Base-by-base conservation (phyloP, 257 asterid genomes). In the Solanum chiquidenum region DNA sequence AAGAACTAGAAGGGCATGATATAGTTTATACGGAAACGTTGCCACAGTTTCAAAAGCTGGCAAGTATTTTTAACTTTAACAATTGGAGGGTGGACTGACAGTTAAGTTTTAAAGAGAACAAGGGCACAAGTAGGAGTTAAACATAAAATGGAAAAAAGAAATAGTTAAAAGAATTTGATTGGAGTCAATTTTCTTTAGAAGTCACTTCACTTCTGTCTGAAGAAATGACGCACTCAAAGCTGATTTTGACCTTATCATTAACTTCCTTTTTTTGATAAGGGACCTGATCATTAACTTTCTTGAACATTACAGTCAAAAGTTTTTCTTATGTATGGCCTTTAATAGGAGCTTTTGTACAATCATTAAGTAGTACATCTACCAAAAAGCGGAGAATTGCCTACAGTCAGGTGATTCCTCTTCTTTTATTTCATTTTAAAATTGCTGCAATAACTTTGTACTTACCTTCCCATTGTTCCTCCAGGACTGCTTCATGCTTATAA, bases 381-480 rank as follows among this genome's bases (percentile, higher is more conserved):
- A 27, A 79, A 27, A 79, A 79, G 38, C 9, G 40, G 85, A 44
- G 66, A 79, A 79, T 46, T 79, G 66, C 66, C 66, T 27, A 79
- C 40, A 44, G 40, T 44, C 37, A 16, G 40, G 40, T 14, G 40
- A 44, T 79, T 27, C 38, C 66, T 77, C 84, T 25, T 79, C 84
- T 79, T 14, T 14, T 55, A 79, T 44, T 77, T 35, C 66, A 79
- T 44, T 79, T 27, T 79, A 44, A 79, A 42, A 79, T 25, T 79
- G 64, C n/a, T 44, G 64, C 6, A 44, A 44, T 42, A 44, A 27
- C 66, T 42, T 25, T 79, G 85, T 46, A 62, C 33, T 91, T 90
- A 95, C 98, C 99, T 93, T 95, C 94, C 98, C 98, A 97, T 89
- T 97, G 99, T 89, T 91, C 92, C 93, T 95, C 98, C 55, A 97